Base-by-base conservation (phyloP, 306 rosid genomes). In the Abrus precatorius region DNA sequence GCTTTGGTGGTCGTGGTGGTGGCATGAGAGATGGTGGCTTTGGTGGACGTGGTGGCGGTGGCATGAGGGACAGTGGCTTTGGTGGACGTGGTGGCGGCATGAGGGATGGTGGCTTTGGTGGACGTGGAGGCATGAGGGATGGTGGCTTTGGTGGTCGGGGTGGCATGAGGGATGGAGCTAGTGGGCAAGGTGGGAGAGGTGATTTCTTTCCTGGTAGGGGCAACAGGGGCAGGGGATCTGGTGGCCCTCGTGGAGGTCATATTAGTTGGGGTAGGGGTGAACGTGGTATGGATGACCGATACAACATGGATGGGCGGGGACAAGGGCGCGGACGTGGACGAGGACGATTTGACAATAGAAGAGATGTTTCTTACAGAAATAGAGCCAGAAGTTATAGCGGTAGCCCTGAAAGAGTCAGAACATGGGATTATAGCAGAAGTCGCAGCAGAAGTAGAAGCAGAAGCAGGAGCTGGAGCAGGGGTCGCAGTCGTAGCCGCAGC, bases 351-450 rank as follows among this genome's bases (percentile, higher is more conserved):
- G 97, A 95, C 72, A 88, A 84, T 66, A 89, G 98, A 92, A 84
- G 97, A 69, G 96, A 89, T 62, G 36, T 81, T 55, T 49, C 65
- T 52, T 74, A 80, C 60, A 89, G 95, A 86, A 88, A 72, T 72
- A 88, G 96, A 85, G 99, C 85, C 62, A 87, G 98, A 85, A 93
- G 94, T 86, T 68, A 84, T 50, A 94, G 98, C 50, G 91, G 97
- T 5, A 95, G 99, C 80, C 94, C 98, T 20, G 98, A 94, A 68
- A 94, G 89, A 83, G 98, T 94, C 65, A 83, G 98, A 54, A 94
- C 98, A 36, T 92, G 98, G 98, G 97, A 92, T 76, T 83, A 84
- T 40, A 78, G 87, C 40, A 75, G 89, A 6, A 85, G 91, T 29
- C 72, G 78, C 2, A 86, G 87, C 11, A 78, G 94, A 5, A 82